Percentiles rank a stretch among this genome's conserved stretches.
Conservation (phyloP, 495 filamentous ascomycete species). For the Bombardia bombarda region DNA sequence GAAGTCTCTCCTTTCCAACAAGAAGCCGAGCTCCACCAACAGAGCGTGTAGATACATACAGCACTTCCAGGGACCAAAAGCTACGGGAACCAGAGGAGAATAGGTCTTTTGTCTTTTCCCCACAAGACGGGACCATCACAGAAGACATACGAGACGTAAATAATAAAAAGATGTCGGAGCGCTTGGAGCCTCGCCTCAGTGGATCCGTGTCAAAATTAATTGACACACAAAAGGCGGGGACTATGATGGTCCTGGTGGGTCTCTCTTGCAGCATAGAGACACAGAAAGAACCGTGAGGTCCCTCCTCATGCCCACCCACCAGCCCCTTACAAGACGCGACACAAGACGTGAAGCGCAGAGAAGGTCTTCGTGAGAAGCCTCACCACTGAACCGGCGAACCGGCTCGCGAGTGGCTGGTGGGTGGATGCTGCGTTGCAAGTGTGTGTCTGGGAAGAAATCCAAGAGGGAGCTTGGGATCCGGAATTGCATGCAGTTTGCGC, state of each 20-base stretch:
- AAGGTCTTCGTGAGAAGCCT: constrained; percentile 39
- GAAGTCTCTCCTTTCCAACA: too few relatives aligned
- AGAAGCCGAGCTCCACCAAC: too few relatives aligned
- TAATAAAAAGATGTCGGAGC: constrained; percentile 38
- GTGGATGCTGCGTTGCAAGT: too few relatives aligned
- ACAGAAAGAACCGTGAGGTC: neutral
- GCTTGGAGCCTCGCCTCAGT: constrained; percentile 46
- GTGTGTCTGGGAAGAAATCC: too few relatives aligned
- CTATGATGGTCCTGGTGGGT: constrained; percentile 47
- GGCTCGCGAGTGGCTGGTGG: too few relatives aligned
- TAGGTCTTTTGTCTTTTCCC: too few relatives aligned
- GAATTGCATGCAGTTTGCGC: too few relatives aligned
- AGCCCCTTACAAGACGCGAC: constrained; percentile 34
- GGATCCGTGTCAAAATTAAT: neutral
- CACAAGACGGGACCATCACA: neutral
- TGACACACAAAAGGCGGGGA: constrained; percentile 34
- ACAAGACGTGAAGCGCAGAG: constrained; percentile 36
- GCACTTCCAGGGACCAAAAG: too few relatives aligned
- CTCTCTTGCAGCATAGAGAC: constrained; percentile 24
- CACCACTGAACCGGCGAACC: too few relatives aligned
- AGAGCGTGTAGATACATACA: too few relatives aligned
- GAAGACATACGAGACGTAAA: neutral
- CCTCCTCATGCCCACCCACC: constrained; percentile 6
- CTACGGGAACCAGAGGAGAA: too few relatives aligned
- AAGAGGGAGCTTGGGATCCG: too few relatives aligned